Conservation (phyloP, 441 rosid species). For the Omphalea diandra region DNA sequence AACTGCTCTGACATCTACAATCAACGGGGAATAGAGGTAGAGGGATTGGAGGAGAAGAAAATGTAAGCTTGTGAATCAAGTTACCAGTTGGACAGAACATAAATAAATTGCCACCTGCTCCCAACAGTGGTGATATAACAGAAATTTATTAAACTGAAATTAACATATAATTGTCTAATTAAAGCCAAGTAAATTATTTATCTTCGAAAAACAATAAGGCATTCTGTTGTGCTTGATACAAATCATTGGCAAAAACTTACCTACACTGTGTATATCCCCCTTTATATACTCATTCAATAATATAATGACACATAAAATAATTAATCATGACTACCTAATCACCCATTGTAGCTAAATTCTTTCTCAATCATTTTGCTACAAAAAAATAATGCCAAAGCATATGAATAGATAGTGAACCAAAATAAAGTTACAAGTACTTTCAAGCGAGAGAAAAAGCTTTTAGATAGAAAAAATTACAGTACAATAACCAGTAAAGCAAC, state of each 20-base stretch:
- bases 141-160: no score
- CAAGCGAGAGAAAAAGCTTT: neutral
- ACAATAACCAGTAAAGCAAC: neutral
- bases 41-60: neutral
- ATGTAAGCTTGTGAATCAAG: constrained; percentile 3
- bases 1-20: constrained; percentile 95
- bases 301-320: no score
- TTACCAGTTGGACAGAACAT: neutral
- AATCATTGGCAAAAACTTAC: no score
- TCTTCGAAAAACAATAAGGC: neutral
- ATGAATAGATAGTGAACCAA: neutral
- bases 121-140: no score
- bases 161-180: no score
- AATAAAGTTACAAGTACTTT: neutral
- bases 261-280: no score
- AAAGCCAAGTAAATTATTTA: neutral
- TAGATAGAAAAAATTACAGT: neutral
- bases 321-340: no score
- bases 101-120: neutral
- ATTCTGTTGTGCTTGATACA: neutral
- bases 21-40: neutral
- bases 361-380: neutral
- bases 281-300: no score
- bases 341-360: no score
- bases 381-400: neutral